Evolutionary conservation across 1,139 yeast species (phyloP), one percentile per base, ranked within the genome.

Genomic region (Pichia sp.): DNA sequence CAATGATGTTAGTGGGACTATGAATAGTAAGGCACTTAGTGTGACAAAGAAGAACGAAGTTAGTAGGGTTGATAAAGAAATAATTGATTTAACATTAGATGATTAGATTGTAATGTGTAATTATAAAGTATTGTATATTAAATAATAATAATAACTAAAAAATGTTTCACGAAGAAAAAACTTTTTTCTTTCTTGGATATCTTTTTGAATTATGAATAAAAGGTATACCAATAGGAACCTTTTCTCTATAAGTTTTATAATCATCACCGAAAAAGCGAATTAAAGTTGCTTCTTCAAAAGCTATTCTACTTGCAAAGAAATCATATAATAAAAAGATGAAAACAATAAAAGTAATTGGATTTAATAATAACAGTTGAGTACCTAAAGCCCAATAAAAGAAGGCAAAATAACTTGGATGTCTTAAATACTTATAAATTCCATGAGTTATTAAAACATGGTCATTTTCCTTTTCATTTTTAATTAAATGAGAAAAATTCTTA

Each of bases 371-470:
- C 49, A 91, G 42, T 66, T 93, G 96, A 2, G 90, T 75, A 0
- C 98, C 98, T 5, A 91, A 62, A 30, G 95, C 93, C 97, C 98
- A 95, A 80, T 89, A 83, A 64, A 84, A 91, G 67, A 87, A 93
- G 0, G 98, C 99, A 53, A 83, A 78, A 68, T 93, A 93, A 49
- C 95, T 84, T 13, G 99, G 99, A 66, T 93, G 99, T 55, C 99
- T 75, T 11, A 80, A 70, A 22, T 70, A 58, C 1, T 73, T 56
- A 67, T 93, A 93, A 3, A 93, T 72, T 0, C 98, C 99, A 9
- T 70, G 60, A 0, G 88, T 87, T 13, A 93, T 83, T 46, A 93
- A 72, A 22, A 61, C 69, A 64, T 93, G 99, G 49, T 77, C 76
- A 0, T 69, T 62, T 34, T 72, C 68, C 53, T 76, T 83, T 31